These are phyloP conservation scores for Entomophthora muscae DNA, from an alignment of 371 early-diverging fungal genomes.

Conservation along the genomic window DNA sequence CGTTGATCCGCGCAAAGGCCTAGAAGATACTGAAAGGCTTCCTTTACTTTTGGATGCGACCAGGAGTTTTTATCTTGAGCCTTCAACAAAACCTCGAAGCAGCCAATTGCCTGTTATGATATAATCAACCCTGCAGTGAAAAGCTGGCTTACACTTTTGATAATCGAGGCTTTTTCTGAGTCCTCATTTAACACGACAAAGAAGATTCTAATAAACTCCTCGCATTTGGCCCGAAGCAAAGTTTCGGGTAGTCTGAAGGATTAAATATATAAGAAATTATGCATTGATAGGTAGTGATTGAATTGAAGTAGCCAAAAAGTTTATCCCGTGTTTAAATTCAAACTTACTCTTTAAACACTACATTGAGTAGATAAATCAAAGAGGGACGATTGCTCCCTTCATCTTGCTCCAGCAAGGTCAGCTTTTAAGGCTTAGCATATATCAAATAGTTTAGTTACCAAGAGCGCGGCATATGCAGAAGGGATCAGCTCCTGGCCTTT, in stretches of 20 bases:
- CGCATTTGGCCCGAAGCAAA: conserved; percentile 45
- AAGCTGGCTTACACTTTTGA: conserved; percentile 27
- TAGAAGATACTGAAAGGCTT: conserved; percentile 51
- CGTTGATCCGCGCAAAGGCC: conserved; percentile 59
- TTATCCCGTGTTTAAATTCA: too few relatives aligned
- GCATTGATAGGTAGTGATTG: too few relatives aligned
- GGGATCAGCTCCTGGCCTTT: conserved; percentile 43
- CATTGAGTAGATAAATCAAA: conserved; percentile 58
- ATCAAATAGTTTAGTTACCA: conserved; percentile 26
- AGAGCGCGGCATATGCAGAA: conserved; percentile 76
- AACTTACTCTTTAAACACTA: conserved; percentile 58
- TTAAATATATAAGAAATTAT: too few relatives aligned
- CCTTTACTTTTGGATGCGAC: conserved; percentile 44
- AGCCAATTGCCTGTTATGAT: conserved; percentile 26
- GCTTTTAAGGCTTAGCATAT: conserved; percentile 17
- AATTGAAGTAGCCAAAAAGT: too few relatives aligned
- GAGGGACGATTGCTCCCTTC: conserved; percentile 40
- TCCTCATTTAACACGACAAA: conserved; percentile 33
- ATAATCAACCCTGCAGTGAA: background rate
- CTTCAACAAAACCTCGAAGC: conserved; percentile 58
- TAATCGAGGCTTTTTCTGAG: conserved; percentile 46
- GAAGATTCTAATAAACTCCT: conserved; percentile 33
- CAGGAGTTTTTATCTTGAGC: conserved; percentile 63
- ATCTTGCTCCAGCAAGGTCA: conserved; percentile 38
- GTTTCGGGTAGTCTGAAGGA: conserved; percentile 32